Conservation (phyloP, 345 rosid genomes). For the Rhodamnia argentea region DNA sequence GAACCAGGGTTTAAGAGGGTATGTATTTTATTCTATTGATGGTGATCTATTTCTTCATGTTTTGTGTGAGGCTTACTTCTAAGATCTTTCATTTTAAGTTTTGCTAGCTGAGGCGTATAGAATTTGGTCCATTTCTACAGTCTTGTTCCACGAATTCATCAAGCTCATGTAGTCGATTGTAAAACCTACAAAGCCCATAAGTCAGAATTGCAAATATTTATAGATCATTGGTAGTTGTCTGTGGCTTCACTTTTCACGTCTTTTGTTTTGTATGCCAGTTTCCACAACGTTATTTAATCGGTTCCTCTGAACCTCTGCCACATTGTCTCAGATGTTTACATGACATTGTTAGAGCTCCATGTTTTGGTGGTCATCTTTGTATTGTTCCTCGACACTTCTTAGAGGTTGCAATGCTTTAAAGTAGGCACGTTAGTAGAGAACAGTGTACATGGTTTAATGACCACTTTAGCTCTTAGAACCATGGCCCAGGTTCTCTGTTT, state of each 20-base stretch:
- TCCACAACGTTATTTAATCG: background rate
- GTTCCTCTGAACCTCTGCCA: background rate
- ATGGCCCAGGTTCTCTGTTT: background rate
- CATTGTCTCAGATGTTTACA: background rate
- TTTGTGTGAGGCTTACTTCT: background rate
- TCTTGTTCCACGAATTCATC: background rate
- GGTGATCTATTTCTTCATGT: background rate
- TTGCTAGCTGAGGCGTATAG: background rate
- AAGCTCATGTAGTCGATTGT: background rate
- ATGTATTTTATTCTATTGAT: background rate
- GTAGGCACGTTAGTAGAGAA: background rate
- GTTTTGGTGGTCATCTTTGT: background rate
- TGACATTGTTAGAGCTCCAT: background rate
- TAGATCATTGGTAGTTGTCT: background rate
- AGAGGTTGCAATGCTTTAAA: background rate
- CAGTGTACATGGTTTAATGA: background rate
- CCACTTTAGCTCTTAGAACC: background rate
- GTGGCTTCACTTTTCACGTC: background rate
- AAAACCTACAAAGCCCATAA: background rate
- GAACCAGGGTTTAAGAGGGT: conserved; percentile 99
- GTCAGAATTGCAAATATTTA: background rate
- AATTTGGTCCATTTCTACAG: background rate
- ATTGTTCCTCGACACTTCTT: background rate
- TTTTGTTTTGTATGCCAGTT: background rate
- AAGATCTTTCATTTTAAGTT: background rate